Percentiles rank a stretch among this genome's conserved stretches.
Evolutionary conservation across 139 green algal species (phyloP).

Genomic region (Eudorina sp.): DNA sequence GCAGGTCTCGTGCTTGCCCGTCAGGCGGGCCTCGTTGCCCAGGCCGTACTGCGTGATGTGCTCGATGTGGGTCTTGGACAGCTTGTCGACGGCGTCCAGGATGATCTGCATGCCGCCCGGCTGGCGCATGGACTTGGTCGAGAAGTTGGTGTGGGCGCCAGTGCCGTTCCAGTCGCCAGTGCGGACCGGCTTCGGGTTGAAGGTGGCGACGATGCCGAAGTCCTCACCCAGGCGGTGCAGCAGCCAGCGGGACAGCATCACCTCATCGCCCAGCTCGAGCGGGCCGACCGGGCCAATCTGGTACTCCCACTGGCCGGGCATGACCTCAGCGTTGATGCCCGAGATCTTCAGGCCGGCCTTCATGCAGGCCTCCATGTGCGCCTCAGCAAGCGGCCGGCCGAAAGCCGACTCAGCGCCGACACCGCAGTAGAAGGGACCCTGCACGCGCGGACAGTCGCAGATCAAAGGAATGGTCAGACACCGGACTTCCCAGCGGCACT

Average conservation of each 20-base stretch:
- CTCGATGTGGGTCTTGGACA: slow-evolving; percentile 76
- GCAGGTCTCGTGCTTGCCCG: slow-evolving; percentile 92
- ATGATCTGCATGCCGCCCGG: slow-evolving; percentile 88
- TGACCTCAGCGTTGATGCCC: slow-evolving; percentile 93
- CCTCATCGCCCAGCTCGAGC: slow-evolving; percentile 86
- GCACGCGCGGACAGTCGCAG: too few species aligned
- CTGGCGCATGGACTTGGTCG: slow-evolving; percentile 86
- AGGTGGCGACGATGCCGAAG: slow-evolving; percentile 83
- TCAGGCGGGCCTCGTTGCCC: slow-evolving; percentile 90
- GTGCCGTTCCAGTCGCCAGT: slow-evolving; percentile 92
- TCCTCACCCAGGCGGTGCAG: slow-evolving; percentile 87
- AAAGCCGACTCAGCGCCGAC: slow-evolving; percentile 86
- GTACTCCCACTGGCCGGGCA: slow-evolving; percentile 96
- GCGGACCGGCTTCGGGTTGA: slow-evolving; percentile 92
- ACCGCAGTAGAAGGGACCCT: slow-evolving; percentile 94
- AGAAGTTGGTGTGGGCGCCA: slow-evolving; percentile 95
- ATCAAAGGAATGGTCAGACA: too few species aligned
- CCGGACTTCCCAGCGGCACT: too few species aligned
- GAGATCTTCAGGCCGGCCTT: slow-evolving; percentile 85
- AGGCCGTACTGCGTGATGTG: slow-evolving; percentile 84
- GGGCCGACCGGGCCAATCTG: slow-evolving; percentile 90
- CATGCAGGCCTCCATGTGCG: slow-evolving; percentile 91
- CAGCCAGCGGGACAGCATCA: slow-evolving; percentile 86
- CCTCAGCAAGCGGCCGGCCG: slow-evolving; percentile 87
- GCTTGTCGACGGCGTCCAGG: slow-evolving; percentile 84